Evolutionary conservation across 768 basidiomycete genomes (phyloP), one percentile per base, ranked within the genome.

Genomic region (Suillus subluteus): DNA sequence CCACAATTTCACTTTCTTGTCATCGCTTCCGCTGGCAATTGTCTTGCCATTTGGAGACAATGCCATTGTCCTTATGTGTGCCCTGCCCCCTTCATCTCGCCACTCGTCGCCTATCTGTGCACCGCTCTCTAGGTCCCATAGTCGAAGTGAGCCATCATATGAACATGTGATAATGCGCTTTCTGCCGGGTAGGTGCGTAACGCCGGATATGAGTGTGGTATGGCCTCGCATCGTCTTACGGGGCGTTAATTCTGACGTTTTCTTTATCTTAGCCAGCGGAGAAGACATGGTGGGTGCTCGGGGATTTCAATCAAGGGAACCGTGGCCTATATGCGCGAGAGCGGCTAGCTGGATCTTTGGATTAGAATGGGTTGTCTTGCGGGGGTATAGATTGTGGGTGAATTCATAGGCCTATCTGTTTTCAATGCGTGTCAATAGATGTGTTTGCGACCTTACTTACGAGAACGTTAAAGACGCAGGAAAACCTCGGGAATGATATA

Each of bases 61-160:
- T 15, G 37, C 35, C 41, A 43, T 18, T 0, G 16, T 18, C 41
- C 4, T 6, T 6, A 43, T 4, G n/a, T n/a, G n/a, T n/a, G n/a
- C n/a, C n/a, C n/a, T 43, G 6, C 16, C 15, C 41, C 40, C 13
- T 41, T 15, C 40, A 15, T 41, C 40, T 41, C 40, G 15, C 40
- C 40, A 41, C 40, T 41, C 55, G 0, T 63, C 61, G n/a, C 54
- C 68, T 8, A 62, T 21, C 12, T 32, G 58, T 37, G 79, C 78
- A 67, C 82, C 82, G 16, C 26, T 52, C 43, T 61, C 65, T 3
- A 44, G 0, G 61, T 69, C 35, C 69, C 69, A 70, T 30, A 69
- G 7, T 32, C 68, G 65, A 11, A 70, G 43, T n/a, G 68, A 66
- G 2, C 40, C 16, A 56, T 69, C 69, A 3, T 8, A 30, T 6